Evolutionary conservation across 164 flowering plant genomes (phyloP).

Genomic region (Magnolia officinalis): DNA sequence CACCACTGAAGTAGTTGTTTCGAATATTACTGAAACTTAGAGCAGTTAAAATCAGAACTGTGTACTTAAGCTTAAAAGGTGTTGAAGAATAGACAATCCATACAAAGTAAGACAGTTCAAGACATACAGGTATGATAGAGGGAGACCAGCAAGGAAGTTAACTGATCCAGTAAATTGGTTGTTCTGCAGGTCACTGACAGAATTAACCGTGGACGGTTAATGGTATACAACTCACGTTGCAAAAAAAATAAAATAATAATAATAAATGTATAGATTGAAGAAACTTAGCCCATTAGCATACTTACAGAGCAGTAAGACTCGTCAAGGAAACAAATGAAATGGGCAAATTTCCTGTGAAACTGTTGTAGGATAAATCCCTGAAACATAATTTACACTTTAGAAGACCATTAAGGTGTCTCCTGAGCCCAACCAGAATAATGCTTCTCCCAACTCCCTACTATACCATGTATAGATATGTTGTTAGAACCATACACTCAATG

Average conservation of each 20-base stretch:
- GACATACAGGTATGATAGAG: constrained; percentile 53
- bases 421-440: too few species aligned
- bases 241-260: not conserved
- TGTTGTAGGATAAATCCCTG: constrained; percentile 82
- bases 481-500: not conserved
- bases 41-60: constrained; percentile 6
- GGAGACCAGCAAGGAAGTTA: constrained; percentile 55
- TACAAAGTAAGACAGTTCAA: not conserved
- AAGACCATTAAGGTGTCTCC: not conserved
- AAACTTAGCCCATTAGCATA: not conserved
- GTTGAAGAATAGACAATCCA: not conserved
- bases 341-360: constrained; percentile 77
- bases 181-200: constrained; percentile 63
- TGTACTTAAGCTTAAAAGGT: not conserved
- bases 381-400: not conserved
- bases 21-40: constrained; percentile 62
- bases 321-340: constrained; percentile 56
- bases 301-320: constrained; percentile 59
- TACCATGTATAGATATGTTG: not conserved
- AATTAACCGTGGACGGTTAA: not conserved
- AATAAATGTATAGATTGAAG: not conserved
- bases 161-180: constrained; percentile 83
- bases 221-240: not conserved
- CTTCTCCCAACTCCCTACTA: too few species aligned
- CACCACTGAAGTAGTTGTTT: not conserved